These are phyloP conservation scores for Aureobasidium sp. DNA, from an alignment of 2,329 filamentous ascomycete species.

Conservation along the genomic window DNA sequence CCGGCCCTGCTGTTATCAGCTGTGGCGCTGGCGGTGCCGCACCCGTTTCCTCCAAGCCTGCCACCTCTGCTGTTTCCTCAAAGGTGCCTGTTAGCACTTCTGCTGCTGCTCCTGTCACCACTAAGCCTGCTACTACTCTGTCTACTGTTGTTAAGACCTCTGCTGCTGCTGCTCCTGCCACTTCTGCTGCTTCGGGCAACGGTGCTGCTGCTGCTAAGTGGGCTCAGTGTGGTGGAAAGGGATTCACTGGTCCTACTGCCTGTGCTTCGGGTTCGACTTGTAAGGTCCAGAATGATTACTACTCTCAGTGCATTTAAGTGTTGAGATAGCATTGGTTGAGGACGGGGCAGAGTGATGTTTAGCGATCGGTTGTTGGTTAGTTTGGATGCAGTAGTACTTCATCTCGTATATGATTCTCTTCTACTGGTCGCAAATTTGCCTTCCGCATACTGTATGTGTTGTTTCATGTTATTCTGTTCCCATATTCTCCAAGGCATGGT, in stretches of 20 bases:
- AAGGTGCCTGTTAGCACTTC: slow-evolving; percentile 2
- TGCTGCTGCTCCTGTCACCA: neutral
- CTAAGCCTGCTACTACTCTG: neutral
- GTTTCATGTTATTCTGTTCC: no score
- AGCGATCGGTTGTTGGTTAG: neutral
- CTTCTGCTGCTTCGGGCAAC: neutral
- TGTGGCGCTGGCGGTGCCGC: slow-evolving; percentile 19
- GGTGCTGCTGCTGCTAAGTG: slow-evolving; percentile 14
- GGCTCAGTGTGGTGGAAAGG: slow-evolving; percentile 27
- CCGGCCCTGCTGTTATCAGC: slow-evolving; percentile 29
- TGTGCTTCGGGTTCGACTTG: slow-evolving; percentile 28
- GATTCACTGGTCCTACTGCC: slow-evolving; percentile 26
- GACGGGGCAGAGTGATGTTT: neutral
- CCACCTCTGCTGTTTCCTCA: slow-evolving; percentile 14
- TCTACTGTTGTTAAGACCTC: slow-evolving; percentile 1
- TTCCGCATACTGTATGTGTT: no score
- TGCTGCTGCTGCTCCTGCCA: neutral
- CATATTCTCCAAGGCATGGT: no score
- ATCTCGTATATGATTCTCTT: neutral
- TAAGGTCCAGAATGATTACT: slow-evolving; percentile 26
- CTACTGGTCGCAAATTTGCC: neutral
- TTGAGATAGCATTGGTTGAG: neutral
- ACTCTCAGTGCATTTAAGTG: slow-evolving; percentile 27
- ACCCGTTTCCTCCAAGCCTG: neutral
- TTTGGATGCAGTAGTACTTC: neutral